Percentiles rank a stretch among this genome's conserved stretches.
phyloP scores from a whole-genome alignment of 805 yeast genomes.

The Candida michaelii region DNA sequence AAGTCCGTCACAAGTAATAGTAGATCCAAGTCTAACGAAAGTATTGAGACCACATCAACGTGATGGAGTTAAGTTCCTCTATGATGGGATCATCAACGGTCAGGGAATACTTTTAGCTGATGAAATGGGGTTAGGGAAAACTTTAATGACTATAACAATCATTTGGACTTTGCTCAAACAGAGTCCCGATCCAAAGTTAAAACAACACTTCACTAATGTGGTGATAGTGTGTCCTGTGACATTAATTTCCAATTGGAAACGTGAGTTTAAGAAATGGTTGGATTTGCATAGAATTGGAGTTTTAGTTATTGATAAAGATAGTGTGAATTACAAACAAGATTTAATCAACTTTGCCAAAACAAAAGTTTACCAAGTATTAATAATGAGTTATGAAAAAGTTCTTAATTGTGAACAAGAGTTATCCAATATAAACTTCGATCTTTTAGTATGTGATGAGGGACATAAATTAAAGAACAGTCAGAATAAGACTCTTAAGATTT shows the following conservation, averaged over 20 bases:
- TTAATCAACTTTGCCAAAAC: conserved; percentile 63
- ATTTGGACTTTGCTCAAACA: conserved; percentile 82
- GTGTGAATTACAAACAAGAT: conserved; percentile 54
- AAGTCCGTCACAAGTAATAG: conserved; percentile 24
- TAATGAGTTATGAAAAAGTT: conserved; percentile 86
- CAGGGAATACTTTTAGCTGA: conserved; percentile 87
- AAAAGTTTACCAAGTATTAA: conserved; percentile 75
- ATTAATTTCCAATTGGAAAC: conserved; percentile 80
- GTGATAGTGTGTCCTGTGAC: conserved; percentile 92
- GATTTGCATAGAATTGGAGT: conserved; percentile 64
- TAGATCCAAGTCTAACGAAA: conserved; percentile 57
- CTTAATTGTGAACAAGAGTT: conserved; percentile 54
- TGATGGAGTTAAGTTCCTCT: conserved; percentile 80
- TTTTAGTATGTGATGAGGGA: conserved; percentile 92
- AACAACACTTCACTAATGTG: conserved; percentile 52
- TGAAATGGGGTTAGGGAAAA: conserved; percentile 85
- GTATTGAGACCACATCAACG: conserved; percentile 79
- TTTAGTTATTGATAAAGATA: conserved; percentile 52
- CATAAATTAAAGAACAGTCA: conserved; percentile 78
- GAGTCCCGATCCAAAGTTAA: conserved; percentile 40
- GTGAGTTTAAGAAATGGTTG: conserved; percentile 89
- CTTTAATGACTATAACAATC: conserved; percentile 78
- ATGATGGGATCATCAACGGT: conserved; percentile 71
- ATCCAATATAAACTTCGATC: conserved; percentile 50
- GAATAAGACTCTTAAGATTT: conserved; percentile 67